Conservation (phyloP, 495 filamentous ascomycete species). For the Aspergillus baeticus region DNA sequence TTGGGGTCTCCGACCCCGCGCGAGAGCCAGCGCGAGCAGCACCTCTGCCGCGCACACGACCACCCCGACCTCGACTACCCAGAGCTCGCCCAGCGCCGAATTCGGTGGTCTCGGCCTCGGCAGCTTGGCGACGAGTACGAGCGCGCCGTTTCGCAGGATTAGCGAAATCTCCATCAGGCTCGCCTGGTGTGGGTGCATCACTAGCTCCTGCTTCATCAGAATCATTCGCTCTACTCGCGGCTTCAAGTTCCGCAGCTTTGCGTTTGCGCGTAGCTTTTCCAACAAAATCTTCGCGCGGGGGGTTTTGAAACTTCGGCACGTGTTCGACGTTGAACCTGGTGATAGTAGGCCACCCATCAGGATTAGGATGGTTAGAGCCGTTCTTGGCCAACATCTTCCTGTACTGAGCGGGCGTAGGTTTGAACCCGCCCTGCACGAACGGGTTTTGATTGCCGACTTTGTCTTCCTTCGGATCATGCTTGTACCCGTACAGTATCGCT, state of each 20-base stretch:
- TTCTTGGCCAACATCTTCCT: constrained; percentile 39
- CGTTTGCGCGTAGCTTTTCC: constrained; percentile 48
- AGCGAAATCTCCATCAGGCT: constrained; percentile 30
- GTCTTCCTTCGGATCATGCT: constrained; percentile 32
- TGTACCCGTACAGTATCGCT: constrained; percentile 43
- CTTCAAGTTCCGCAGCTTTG: constrained; percentile 42
- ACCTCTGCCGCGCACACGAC: constrained; percentile 46
- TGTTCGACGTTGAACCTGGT: constrained; percentile 34
- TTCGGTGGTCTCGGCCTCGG: constrained; percentile 22
- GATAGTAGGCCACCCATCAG: constrained; percentile 38
- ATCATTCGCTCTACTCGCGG: constrained; percentile 26
- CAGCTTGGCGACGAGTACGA: constrained; percentile 29
- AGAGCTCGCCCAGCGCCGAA: constrained; percentile 20
- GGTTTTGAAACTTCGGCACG: constrained; percentile 43
- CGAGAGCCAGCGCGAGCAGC: constrained; percentile 34
- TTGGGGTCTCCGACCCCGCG: constrained; percentile 24
- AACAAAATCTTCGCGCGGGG: constrained; percentile 52
- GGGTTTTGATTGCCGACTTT: constrained; percentile 34
- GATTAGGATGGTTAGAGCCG: constrained; percentile 34
- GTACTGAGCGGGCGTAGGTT: constrained; percentile 40
- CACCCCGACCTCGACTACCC: constrained; percentile 50
- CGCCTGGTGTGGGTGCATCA: constrained; percentile 28
- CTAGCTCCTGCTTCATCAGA: constrained; percentile 28
- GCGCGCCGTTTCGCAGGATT: constrained; percentile 33
- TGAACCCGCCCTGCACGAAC: constrained; percentile 45